phyloP scores from a whole-genome alignment of 176 grass and related monocot species.

The Sorghum bicolor region DNA sequence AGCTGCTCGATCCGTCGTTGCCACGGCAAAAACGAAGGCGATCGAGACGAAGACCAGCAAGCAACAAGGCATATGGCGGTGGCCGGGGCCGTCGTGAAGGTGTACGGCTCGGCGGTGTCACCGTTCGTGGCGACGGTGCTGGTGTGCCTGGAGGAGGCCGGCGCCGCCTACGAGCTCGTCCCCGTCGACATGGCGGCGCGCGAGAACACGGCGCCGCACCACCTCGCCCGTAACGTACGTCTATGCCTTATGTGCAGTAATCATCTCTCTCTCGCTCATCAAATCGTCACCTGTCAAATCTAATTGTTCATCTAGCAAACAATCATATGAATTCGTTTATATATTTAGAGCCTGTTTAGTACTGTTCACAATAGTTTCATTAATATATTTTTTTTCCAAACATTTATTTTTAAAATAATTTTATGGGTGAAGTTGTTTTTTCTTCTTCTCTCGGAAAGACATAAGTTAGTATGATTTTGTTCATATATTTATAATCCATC shows the following conservation, averaged over 20 bases:
- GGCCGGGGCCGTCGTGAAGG: not conserved
- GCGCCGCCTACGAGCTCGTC: conserved; percentile 25
- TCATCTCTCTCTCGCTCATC: not conserved
- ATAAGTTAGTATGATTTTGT: too few relatives aligned
- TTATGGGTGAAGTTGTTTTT: too few relatives aligned
- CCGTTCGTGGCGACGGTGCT: conserved; percentile 31
- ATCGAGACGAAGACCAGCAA: not conserved
- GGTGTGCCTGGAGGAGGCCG: conserved; percentile 26
- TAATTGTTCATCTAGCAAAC: not conserved
- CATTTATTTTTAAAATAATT: too few relatives aligned
- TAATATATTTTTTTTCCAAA: too few relatives aligned
- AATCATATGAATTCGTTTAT: too few relatives aligned
- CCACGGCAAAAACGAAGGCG: not conserved
- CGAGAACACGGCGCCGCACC: conserved; percentile 4
- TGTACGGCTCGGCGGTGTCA: conserved; percentile 10
- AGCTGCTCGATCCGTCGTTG: not conserved
- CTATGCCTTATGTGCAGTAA: not conserved
- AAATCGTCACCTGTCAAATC: not conserved
- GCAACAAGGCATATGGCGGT: not conserved
- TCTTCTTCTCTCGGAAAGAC: too few relatives aligned
- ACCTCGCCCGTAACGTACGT: conserved; percentile 22
- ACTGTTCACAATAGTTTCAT: too few relatives aligned
- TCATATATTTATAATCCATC: too few relatives aligned
- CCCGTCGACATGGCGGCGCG: conserved; percentile 28
- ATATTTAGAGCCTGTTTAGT: too few relatives aligned